A percentile compares a stretch with the other conserved stretches of the same genome.
Evolutionary conservation across 2,329 filamentous ascomycete genomes (phyloP).

Genomic region (Venturia effusa): DNA sequence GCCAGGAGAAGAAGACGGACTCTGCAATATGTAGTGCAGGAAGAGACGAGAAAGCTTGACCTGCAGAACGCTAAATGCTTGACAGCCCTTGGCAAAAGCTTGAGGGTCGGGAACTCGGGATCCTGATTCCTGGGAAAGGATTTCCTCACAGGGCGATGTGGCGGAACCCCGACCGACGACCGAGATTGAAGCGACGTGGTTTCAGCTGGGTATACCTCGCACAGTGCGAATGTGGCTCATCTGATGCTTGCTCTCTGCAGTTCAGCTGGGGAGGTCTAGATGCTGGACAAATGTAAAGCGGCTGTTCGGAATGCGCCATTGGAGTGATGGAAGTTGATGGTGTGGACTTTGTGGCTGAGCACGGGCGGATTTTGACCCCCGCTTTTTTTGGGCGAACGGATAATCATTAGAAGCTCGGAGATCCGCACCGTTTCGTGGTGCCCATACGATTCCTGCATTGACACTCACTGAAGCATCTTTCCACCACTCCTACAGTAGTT

Average conservation of each 20-base stretch:
- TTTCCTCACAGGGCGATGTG: not conserved
- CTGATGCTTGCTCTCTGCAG: not conserved
- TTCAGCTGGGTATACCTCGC: not conserved
- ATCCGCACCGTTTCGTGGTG: not conserved
- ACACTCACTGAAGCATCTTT: not conserved
- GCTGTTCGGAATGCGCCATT: not conserved
- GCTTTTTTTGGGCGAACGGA: not conserved
- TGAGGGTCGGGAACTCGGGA: not conserved
- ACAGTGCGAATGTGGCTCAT: not conserved
- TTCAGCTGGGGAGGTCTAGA: not conserved
- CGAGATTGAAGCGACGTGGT: not conserved
- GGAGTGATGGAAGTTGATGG: not conserved
- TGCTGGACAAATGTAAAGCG: not conserved
- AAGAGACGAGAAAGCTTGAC: not conserved
- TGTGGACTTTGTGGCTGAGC: not conserved
- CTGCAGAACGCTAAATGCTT: not conserved
- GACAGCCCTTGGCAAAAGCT: not conserved
- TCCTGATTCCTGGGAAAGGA: not conserved
- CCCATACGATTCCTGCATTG: not conserved
- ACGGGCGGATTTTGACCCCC: not conserved
- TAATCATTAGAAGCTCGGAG: not conserved
- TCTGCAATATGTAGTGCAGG: too few species aligned
- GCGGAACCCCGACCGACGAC: not conserved
- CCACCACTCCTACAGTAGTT: not conserved
- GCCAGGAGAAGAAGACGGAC: not conserved